Base-by-base conservation (phyloP, 495 filamentous ascomycete species). In the Achaetomiella virescens region DNA sequence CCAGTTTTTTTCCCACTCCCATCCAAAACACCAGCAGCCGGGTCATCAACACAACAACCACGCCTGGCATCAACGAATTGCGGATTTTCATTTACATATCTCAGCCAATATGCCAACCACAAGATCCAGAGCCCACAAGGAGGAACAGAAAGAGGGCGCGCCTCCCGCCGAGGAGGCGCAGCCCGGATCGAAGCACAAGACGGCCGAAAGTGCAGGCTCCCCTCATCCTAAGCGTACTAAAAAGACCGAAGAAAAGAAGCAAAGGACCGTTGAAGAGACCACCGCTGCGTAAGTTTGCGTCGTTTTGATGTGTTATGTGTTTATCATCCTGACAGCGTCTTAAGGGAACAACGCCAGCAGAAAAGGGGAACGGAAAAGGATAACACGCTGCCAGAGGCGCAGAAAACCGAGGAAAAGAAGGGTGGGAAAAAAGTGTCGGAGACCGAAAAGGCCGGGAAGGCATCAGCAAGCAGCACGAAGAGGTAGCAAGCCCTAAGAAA, bases 151-250 rank as follows among this genome's bases (percentile, higher is more conserved):
- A 8, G 22, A 11, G 2, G 40, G 27, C 8, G 48, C 55, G 4
- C 43, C 49, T 55, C 41, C 59, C 21, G 40, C 54, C 9, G 53
- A 54, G 1, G 55, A 64, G 21, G 58, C 61, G 6, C 15, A 51
- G 27, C 50, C 61, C 1, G 61, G 64, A 11, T 60, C 61, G 22
- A 66, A 66, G 49, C 61, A 64, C 54, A 66, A 60, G 43, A 33
- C 54, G 4, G 48, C 55, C 2, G 59, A 52, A 37, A 22, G 15
- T 8, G 48, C 20, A 11, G 25, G 31, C 0, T 31, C 43, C 6
- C 61, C 58, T 21, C 51, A 60, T 20, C 37, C 62, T 3, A 63
- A 65, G 51, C 51, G 58, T 11, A n/a, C 21, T 37, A 63, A 61
- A 14, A 61, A 52, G 42, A 38, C 33, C 27, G 9, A 49, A 5